Evolutionary conservation across 2,329 filamentous ascomycete genomes (phyloP).

Genomic region (Fusarium pilosicola): DNA sequence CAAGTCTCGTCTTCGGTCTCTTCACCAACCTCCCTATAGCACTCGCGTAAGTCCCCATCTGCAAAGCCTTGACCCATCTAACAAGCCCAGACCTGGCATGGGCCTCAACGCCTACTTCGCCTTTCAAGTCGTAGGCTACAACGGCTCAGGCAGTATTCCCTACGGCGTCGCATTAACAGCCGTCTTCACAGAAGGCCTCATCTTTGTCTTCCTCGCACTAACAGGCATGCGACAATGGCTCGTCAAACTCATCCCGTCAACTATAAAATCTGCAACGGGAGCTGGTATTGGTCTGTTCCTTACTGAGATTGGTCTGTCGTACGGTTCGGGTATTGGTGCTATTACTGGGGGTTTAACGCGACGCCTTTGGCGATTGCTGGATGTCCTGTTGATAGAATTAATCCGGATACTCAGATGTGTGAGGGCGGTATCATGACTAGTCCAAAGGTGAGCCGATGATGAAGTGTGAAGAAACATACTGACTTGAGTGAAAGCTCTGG

Average conservation of each 20-base stretch:
- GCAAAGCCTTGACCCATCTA: conserved; percentile 63
- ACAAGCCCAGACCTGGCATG: conserved; percentile 47
- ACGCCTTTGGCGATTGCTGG: conserved; percentile 79
- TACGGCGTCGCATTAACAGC: conserved; percentile 80
- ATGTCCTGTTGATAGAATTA: conserved; percentile 53
- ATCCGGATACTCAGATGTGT: conserved; percentile 29
- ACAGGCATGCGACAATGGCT: conserved; percentile 87
- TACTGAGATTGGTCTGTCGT: conserved; percentile 75
- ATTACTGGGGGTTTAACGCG: conserved; percentile 66
- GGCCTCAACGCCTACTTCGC: conserved; percentile 83
- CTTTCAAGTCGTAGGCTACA: conserved; percentile 72
- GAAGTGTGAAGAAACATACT: not conserved
- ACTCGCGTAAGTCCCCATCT: conserved; percentile 13
- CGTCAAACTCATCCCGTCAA: conserved; percentile 78
- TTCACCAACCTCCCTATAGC: conserved; percentile 36
- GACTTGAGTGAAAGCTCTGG: conserved; percentile 63
- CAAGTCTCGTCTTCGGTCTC: conserved; percentile 50
- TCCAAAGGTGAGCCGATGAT: conserved; percentile 7
- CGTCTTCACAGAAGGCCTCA: conserved; percentile 82
- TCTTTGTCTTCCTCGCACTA: conserved; percentile 79
- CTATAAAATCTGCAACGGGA: conserved; percentile 83
- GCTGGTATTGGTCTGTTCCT: conserved; percentile 84
- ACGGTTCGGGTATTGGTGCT: conserved; percentile 79
- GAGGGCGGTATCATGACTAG: conserved; percentile 34
- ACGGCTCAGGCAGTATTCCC: conserved; percentile 76